phyloP scores from a whole-genome alignment of 1,284 basidiomycete genomes.

The Cerrena zonata region DNA sequence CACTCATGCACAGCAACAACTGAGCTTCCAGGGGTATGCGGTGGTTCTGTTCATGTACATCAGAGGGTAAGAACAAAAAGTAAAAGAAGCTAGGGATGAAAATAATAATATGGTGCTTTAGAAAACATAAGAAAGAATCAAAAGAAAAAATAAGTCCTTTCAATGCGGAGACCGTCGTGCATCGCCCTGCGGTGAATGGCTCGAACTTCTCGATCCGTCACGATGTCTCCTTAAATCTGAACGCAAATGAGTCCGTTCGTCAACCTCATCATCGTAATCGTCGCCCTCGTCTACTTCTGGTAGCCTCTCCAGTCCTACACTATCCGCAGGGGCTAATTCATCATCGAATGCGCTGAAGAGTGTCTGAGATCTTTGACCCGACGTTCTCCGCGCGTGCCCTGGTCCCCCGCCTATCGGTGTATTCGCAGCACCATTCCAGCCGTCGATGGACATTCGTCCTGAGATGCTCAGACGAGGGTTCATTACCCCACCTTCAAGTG shows the following conservation, averaged over 20 bases:
- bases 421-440: slow-evolving; percentile 50
- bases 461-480: slow-evolving; percentile 68
- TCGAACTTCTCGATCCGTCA: slow-evolving; percentile 20
- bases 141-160: background rate
- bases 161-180: slow-evolving; percentile 13
- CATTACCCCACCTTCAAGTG: slow-evolving; percentile 72
- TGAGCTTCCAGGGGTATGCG: background rate
- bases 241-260: slow-evolving; percentile 34
- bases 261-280: slow-evolving; percentile 30
- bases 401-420: slow-evolving; percentile 28
- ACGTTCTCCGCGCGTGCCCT: background rate
- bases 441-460: slow-evolving; percentile 66
- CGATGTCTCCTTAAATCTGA: slow-evolving; percentile 15
- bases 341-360: slow-evolving; percentile 58
- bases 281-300: slow-evolving; percentile 28
- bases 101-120: background rate
- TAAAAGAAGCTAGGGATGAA: background rate
- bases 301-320: slow-evolving; percentile 24
- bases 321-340: slow-evolving; percentile 22
- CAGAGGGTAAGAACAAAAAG: background rate
- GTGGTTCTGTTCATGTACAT: background rate
- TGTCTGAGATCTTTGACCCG: slow-evolving; percentile 47
- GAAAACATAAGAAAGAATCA: background rate
- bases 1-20: background rate
- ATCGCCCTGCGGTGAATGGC: slow-evolving; percentile 21